Base-by-base conservation (phyloP, 257 asterid genomes). In the Avicennia marina region DNA sequence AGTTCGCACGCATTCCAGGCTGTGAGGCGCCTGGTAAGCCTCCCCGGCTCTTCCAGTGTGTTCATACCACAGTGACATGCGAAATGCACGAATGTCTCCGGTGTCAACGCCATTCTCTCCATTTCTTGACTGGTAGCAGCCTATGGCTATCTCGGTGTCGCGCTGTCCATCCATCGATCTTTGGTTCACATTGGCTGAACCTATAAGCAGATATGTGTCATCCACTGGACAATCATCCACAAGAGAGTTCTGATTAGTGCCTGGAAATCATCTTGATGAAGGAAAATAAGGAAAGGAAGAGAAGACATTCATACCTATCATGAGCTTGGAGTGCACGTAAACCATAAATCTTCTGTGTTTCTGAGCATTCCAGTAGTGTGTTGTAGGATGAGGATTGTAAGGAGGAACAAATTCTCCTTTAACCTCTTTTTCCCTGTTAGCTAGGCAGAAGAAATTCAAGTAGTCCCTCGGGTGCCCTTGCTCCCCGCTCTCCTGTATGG, bases 141-240 rank as follows among this genome's bases (percentile, higher is more conserved):
- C 97, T 64, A 89, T 75, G 17, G 94, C 94, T 50, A 89, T 86
- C 66, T 89, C 97, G 4, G 93, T 81, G 79, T 85, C 96, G 17
- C 96, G 80, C 64, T 74, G 63, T 31, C 98, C 98, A 49, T 90
- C 98, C 98, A 90, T 84, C 13, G 98, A 90, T 67, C 98, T 66
- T 63, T 86, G 98, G 67, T 90, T 84, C 73, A 87, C 84, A 36
- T 90, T 90, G 11, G 96, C 96, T 1, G 98, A 90, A 41, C 98
- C 96, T 52, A 84, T 80, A 15, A 90, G 62, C 46, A 90, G 73
- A 61, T 87, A 87, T 6, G 76, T 47, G 46, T 90, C 98, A 48
- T 90, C 98, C 79, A 87, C 98, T 90, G 78, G 27, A 66, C 31
- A 60, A 72, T 6, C 31, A 51, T 31, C 31, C 15, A 61, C 11